Evolutionary conservation across 2,329 filamentous ascomycete genomes (phyloP), one percentile per base, ranked within the genome.

Genomic region (Penicillium sp.): DNA sequence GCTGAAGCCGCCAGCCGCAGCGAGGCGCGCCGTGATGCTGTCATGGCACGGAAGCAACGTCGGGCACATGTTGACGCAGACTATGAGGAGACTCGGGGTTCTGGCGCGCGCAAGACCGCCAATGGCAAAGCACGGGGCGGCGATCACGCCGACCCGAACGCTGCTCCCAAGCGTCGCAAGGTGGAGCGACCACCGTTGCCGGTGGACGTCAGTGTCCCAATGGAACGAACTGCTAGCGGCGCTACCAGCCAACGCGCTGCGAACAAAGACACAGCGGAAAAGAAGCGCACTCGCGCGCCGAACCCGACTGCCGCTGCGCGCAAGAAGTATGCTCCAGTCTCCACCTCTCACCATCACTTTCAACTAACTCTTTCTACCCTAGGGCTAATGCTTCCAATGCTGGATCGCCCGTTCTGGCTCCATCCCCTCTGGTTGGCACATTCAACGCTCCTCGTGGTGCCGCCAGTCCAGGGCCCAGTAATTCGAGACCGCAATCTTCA

Each of bases 1-100:
- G 89, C 88, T 34, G 92, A 96, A 71, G 89, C 89, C 18, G 89
- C 90, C 11, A 87, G 89, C 53, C 85, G 92, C 63, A 94, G 90
- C 70, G 92, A 95, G 67, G 87, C 88, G 32, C 83, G 90, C 60
- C 91, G 93, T 68, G 91, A 96, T 72, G 89, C 90, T 21, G 80
- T 92, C 56, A 82, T 87, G 58, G 88, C 88, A 39, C 89, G 89
- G 67, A 90, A 89, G 70, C 88, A 86, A 58, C 83, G 84, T 60
- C 88, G 86, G 66, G 85, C 88, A 42, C 85, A 88, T 55, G 81
- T 83, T 32, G 91, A 95, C 58, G 90, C 88, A 0, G 91, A 96
- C 65, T 86, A 87, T 59, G 91, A 96, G 61, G 91, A 95, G 47
- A 61, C 66, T 8, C 77, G 75, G 51, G 71, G 76, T 36, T 52